Conservation (phyloP, 352 stramenopile species). For the Pythium brachiatum region DNA sequence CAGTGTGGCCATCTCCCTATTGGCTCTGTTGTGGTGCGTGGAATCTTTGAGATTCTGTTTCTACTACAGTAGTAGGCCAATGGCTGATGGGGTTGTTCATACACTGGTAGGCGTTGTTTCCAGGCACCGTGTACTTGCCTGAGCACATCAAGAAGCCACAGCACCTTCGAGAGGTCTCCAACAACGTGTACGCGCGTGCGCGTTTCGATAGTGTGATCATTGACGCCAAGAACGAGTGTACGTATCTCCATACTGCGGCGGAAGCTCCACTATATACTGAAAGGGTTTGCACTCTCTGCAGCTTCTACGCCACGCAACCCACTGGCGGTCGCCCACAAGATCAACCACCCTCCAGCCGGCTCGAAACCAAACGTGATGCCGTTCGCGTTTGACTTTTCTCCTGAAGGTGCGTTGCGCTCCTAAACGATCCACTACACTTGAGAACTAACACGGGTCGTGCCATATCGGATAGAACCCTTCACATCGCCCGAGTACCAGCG, state of each 20-base stretch:
- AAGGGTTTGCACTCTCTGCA: conserved; percentile 18
- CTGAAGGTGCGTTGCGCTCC: conserved; percentile 35
- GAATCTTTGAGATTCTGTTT: conserved; percentile 5
- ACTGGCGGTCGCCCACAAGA: conserved; percentile 79
- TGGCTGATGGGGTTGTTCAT: neutral
- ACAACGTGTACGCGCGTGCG: conserved; percentile 74
- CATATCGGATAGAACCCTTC: conserved; percentile 53
- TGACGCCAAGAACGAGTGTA: conserved; percentile 78
- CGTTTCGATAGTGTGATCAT: conserved; percentile 88
- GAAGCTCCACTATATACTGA: neutral
- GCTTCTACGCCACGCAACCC: conserved; percentile 59
- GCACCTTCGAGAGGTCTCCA: conserved; percentile 61
- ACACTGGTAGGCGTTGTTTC: conserved; percentile 57
- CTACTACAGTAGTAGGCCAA: neutral
- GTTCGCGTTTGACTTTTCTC: conserved; percentile 81
- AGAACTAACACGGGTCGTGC: neutral
- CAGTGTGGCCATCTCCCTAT: conserved; percentile 55
- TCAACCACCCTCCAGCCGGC: conserved; percentile 77
- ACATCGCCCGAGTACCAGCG: conserved; percentile 46
- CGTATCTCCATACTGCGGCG: neutral
- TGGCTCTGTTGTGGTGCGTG: conserved; percentile 66
- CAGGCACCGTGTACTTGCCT: conserved; percentile 76
- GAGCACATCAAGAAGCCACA: conserved; percentile 86
- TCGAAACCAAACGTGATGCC: conserved; percentile 74
- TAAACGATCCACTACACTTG: no score